These are phyloP conservation scores for Mimosa pudica DNA, from an alignment of 306 rosid genomes.

Conservation along the genomic window DNA sequence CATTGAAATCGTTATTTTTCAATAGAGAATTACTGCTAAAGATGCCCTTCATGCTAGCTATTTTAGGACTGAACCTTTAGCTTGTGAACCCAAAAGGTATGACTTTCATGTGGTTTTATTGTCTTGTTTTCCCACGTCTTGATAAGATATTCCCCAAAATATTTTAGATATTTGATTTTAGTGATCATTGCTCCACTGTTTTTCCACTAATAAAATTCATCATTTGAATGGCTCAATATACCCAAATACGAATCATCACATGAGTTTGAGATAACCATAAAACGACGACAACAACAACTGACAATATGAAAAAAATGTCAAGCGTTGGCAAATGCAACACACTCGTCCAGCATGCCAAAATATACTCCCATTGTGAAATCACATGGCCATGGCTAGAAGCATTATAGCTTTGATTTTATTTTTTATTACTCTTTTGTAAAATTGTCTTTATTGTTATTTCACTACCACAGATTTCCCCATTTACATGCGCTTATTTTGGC, in stretches of 20 bases:
- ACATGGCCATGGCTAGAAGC: too few species aligned
- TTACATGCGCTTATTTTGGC: too few species aligned
- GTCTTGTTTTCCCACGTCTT: neutral
- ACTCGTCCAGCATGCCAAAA: constrained; percentile 32
- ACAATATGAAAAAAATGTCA: constrained; percentile 48
- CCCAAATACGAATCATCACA: constrained; percentile 75
- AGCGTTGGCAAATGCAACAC: constrained; percentile 57
- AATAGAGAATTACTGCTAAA: neutral
- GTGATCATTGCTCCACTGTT: too few species aligned
- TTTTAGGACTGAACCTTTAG: constrained; percentile 73
- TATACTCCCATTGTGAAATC: too few species aligned
- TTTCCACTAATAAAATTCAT: too few species aligned
- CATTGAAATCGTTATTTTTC: neutral
- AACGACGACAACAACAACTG: constrained; percentile 68
- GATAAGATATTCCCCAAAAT: neutral
- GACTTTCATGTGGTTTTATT: neutral
- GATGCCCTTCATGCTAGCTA: constrained; percentile 70
- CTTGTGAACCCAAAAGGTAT: constrained; percentile 70
- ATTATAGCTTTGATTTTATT: too few species aligned
- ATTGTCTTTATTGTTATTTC: too few species aligned
- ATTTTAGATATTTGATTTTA: neutral
- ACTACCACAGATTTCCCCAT: too few species aligned
- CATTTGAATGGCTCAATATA: constrained; percentile 43
- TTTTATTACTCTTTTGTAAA: too few species aligned
- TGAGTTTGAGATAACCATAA: constrained; percentile 70